phyloP scores from a whole-genome alignment of 495 filamentous ascomycete species.

The Beverwykella pulmonaria region DNA sequence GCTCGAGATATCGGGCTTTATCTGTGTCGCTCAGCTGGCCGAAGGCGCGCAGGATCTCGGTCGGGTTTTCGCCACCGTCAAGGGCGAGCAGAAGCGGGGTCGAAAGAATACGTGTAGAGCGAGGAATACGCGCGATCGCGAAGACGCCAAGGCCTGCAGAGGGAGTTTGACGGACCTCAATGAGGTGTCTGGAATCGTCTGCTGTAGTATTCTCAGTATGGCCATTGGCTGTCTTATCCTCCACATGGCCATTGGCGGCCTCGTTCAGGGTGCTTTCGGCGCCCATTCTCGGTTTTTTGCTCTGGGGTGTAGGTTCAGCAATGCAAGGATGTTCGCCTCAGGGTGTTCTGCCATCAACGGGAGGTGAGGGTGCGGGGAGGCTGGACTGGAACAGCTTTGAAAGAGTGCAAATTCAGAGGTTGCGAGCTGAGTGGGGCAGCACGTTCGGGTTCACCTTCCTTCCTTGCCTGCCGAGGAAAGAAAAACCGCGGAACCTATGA shows the following conservation, averaged over 20 bases:
- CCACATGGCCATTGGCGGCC: not conserved
- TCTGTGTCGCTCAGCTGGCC: slow-evolving; percentile 15
- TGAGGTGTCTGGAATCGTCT: slow-evolving; percentile 6
- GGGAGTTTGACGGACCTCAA: slow-evolving; percentile 19
- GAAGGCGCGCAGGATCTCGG: slow-evolving; percentile 22
- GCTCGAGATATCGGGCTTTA: slow-evolving; percentile 7
- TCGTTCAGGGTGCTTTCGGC: not conserved
- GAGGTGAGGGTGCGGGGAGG: not conserved
- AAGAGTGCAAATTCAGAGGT: not conserved
- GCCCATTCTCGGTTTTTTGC: not conserved
- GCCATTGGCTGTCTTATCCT: not conserved
- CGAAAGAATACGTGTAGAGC: slow-evolving; percentile 34
- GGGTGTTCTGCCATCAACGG: not conserved
- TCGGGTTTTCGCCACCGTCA: not conserved
- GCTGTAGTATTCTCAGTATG: not conserved
- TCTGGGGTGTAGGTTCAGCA: not conserved
- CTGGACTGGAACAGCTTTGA: not conserved
- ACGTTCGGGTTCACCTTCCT: not conserved
- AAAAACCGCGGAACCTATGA: not conserved
- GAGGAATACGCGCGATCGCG: slow-evolving; percentile 21
- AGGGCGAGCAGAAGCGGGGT: slow-evolving; percentile 26
- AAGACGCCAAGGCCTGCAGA: slow-evolving; percentile 33
- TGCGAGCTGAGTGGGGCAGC: not conserved
- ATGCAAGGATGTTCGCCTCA: not conserved
- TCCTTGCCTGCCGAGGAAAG: not conserved